Percentiles rank a stretch among this genome's conserved stretches.
Evolutionary conservation across 768 basidiomycete genomes (phyloP).

Genomic region (Amanita pseudoporphyria): DNA sequence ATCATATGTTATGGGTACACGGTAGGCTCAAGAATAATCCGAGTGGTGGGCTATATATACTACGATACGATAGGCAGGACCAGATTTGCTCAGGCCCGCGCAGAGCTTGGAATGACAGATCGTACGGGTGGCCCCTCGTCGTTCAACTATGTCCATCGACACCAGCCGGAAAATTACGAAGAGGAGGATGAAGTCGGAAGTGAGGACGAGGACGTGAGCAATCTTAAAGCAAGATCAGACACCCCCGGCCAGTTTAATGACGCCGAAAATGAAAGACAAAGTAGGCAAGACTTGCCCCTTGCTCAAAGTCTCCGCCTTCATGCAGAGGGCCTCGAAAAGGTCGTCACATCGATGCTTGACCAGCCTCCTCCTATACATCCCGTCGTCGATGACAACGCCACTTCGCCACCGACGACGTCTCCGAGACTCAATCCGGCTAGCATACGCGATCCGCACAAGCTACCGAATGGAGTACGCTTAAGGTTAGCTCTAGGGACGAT

Average conservation of each 20-base stretch:
- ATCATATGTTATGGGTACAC: slow-evolving; percentile 84
- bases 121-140: slow-evolving; percentile 61
- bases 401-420: slow-evolving; percentile 41
- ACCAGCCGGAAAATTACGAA: slow-evolving; percentile 67
- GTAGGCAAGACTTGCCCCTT: slow-evolving; percentile 49
- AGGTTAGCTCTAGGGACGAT: slow-evolving; percentile 67
- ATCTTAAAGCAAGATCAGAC: slow-evolving; percentile 42
- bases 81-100: slow-evolving; percentile 74
- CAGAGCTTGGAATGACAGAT: slow-evolving; percentile 81
- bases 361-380: slow-evolving; percentile 63
- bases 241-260: slow-evolving; percentile 35
- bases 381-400: slow-evolving; percentile 41
- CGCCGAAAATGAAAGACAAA: slow-evolving; percentile 49
- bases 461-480: slow-evolving; percentile 77
- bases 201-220: slow-evolving; percentile 50
- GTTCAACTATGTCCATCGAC: slow-evolving; percentile 49
- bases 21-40: slow-evolving; percentile 20
- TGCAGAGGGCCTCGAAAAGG: slow-evolving; percentile 77
- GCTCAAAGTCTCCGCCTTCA: slow-evolving; percentile 59
- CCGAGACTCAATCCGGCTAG: slow-evolving; percentile 26
- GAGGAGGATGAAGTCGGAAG: slow-evolving; percentile 61
- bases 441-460: slow-evolving; percentile 41
- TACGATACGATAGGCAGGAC: slow-evolving; percentile 37
- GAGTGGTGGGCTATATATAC: background rate
- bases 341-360: slow-evolving; percentile 70